Percentiles rank a stretch among this genome's conserved stretches.
Evolutionary conservation across 1,284 basidiomycete genomes (phyloP).

Genomic region (Pisolithus thermaeus): DNA sequence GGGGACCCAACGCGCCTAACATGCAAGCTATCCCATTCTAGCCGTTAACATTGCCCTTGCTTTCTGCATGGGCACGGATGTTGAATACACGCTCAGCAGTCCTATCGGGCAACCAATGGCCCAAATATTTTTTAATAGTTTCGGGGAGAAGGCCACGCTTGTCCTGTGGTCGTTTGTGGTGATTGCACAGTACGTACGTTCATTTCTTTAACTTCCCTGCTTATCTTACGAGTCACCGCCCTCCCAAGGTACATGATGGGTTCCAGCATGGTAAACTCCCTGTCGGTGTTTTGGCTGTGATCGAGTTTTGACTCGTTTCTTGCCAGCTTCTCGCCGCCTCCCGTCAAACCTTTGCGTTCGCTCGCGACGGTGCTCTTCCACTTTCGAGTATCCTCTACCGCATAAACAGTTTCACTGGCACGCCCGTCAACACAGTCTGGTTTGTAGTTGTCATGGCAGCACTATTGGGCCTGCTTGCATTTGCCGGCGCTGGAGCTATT

Average conservation of each 20-base stretch:
- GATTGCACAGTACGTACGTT: slow-evolving; percentile 49
- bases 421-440: slow-evolving; percentile 66
- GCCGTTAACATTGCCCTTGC: slow-evolving; percentile 55
- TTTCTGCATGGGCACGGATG: slow-evolving; percentile 62
- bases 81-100: slow-evolving; percentile 50
- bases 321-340: slow-evolving; percentile 51
- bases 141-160: slow-evolving; percentile 58
- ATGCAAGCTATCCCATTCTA: slow-evolving; percentile 13
- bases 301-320: background rate
- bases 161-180: slow-evolving; percentile 63
- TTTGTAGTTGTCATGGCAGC: slow-evolving; percentile 43
- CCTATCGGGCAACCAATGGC: slow-evolving; percentile 71
- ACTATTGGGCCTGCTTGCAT: slow-evolving; percentile 53
- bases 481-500: slow-evolving; percentile 60
- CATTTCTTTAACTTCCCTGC: background rate
- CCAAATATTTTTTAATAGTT: slow-evolving; percentile 62
- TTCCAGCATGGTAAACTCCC: slow-evolving; percentile 51
- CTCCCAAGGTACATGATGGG: slow-evolving; percentile 64
- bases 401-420: slow-evolving; percentile 57
- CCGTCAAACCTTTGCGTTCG: slow-evolving; percentile 58
- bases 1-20: no score
- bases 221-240: background rate
- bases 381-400: slow-evolving; percentile 63
- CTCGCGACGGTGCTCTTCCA: slow-evolving; percentile 65
- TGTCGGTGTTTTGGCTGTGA: no score